Base-by-base conservation (phyloP, 2,329 filamentous ascomycete species). In the Penicillium thymicola region DNA sequence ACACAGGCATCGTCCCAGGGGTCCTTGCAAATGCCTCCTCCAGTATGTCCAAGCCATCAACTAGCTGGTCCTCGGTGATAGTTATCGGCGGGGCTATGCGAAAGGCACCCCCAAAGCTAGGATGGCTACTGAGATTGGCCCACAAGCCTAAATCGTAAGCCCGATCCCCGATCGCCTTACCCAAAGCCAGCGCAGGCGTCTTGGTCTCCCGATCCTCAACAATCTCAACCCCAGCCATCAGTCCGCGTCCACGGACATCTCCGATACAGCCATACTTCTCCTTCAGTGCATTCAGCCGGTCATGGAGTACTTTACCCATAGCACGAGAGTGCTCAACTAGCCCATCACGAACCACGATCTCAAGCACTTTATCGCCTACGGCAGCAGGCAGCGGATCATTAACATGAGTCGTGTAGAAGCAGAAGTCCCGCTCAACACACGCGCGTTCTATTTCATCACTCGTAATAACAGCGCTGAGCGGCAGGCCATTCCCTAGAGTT, bases 331-430 rank as follows among this genome's bases (percentile, higher is more conserved):
- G 74, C 57, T 72, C 69, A 18, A 82, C 78, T 10, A 87, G 71
- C 21, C 77, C 71, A 57, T 87, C 84, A 1, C 83, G 74, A 21
- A 81, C 73, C 1, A 87, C 81, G 13, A 86, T 83, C 57, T 87
- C 83, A 1, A 87, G 75, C 2, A 86, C 84, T 64, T 86, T 86
- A 59, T 81, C 75, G 0, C 83, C 84, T 1, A 87, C 82, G 0
- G 83, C 81, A 0, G 82, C 82, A 0, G 84, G 79, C 0, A 87
- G 70, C 0, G 84, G 83, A 59, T 87, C 84, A 60, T 87, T 86
- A 47, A 85, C 71, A 62, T 87, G 85, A 0, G 85, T 87, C 0
- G 84, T 86, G 60, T 83, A 81, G 64, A 83, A 86, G 28, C 82
- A 73, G 62, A 79, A 86, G 32, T 78, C 79, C 2, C 74, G 73